A percentile compares a stretch with the other conserved stretches of the same genome.
These are phyloP conservation scores for Suaeda aralocaspica DNA, from an alignment of 148 eudicot species.

Conservation along the genomic window DNA sequence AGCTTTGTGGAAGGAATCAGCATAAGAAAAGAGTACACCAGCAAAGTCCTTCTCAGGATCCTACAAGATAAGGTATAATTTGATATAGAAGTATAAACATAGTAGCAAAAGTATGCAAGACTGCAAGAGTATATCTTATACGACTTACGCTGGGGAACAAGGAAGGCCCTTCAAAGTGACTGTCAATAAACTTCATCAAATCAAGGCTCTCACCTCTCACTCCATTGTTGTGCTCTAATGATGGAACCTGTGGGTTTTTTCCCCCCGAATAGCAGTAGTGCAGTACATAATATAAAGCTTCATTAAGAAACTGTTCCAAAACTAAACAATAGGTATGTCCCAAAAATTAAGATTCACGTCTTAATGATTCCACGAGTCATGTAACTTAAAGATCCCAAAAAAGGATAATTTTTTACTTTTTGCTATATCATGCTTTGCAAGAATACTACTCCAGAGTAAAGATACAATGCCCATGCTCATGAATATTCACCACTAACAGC, in stretches of 20 bases:
- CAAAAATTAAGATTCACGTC: neutral
- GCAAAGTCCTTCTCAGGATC: conserved; percentile 56
- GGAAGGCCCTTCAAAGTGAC: conserved; percentile 69
- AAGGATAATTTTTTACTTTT: neutral
- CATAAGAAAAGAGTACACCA: conserved; percentile 48
- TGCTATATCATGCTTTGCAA: neutral
- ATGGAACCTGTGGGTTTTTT: conserved; percentile 54
- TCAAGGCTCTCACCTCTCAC: conserved; percentile 81
- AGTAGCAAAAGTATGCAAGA: neutral
- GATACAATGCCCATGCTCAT: neutral
- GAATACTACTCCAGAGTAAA: neutral
- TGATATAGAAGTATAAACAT: conserved; percentile 2
- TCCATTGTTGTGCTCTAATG: conserved; percentile 73
- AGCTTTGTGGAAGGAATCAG: conserved; percentile 48
- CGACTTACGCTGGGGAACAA: conserved; percentile 55
- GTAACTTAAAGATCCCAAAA: neutral
- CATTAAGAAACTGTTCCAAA: neutral
- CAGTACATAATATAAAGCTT: neutral
- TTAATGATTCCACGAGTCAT: neutral
- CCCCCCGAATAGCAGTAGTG: neutral
- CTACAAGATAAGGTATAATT: conserved; percentile 25
- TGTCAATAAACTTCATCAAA: conserved; percentile 58
- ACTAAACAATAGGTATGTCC: neutral
- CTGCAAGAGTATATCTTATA: neutral
- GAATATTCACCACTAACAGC: neutral